A percentile compares a stretch with the other conserved stretches of the same genome.
Conservation (phyloP, 176 grass and related monocot genomes). For the sorghum (Sorghum bicolor) region Sorghum_bicolor_NCBIv3 NC_012871.2:68887501-68888000, state of each 20-base stretch:
- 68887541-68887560: neutral
- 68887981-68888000: neutral
- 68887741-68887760: constrained; percentile 33
- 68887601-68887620: neutral
- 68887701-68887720: neutral
- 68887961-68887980: constrained; percentile 3
- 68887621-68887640: neutral
- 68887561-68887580: constrained; percentile 24
- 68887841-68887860: neutral
- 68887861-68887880: constrained; percentile 34
- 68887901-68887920: neutral
- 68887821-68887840: neutral
- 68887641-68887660: neutral
- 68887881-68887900: constrained; percentile 12
- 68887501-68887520: neutral
- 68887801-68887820: neutral
- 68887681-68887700: constrained; percentile 33
- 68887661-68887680: constrained; percentile 30
- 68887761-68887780: constrained; percentile 13
- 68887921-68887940: neutral
- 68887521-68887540: constrained; percentile 16
- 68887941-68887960: neutral
- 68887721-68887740: constrained; percentile 22
- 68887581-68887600: constrained; percentile 21
- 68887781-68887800: neutral